Evolutionary conservation across 1,284 basidiomycete species (phyloP).

Genomic region (Cutaneotrichosporon sp.): DNA sequence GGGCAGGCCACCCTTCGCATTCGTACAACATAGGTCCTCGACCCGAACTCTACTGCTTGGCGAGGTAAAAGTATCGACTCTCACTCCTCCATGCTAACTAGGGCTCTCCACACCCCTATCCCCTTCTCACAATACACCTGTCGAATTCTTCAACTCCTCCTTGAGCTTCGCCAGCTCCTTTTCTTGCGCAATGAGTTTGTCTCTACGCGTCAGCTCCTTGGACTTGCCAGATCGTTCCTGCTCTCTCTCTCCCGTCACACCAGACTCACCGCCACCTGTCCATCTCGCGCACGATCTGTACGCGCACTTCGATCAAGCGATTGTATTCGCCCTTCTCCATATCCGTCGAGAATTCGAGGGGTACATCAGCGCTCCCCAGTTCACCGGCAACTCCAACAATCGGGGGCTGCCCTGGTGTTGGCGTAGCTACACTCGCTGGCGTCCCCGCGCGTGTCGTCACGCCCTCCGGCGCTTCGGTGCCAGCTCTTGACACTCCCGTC

Average conservation of each 20-base stretch:
- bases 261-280: constrained; percentile 48
- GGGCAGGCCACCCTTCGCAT: background rate
- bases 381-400: constrained; percentile 33
- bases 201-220: constrained; percentile 26
- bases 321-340: constrained; percentile 85
- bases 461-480: constrained; percentile 4
- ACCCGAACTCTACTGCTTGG: background rate
- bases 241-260: no score
- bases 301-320: constrained; percentile 69
- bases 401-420: background rate
- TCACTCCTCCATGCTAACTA: no score
- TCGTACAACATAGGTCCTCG: background rate
- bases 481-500: constrained; percentile 10
- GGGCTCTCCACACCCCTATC: no score
- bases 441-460: constrained; percentile 12
- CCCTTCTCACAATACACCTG: background rate
- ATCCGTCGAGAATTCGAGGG: constrained; percentile 69
- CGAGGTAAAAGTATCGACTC: no score
- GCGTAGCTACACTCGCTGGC: constrained; percentile 4
- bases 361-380: constrained; percentile 44
- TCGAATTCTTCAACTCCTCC: constrained; percentile 13
- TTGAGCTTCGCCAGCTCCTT: constrained; percentile 31
- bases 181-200: constrained; percentile 55
- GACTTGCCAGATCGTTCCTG: no score
- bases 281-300: constrained; percentile 55